Evolutionary conservation across 164 flowering plant genomes (phyloP).

Genomic region (Amborella trichopoda): DNA sequence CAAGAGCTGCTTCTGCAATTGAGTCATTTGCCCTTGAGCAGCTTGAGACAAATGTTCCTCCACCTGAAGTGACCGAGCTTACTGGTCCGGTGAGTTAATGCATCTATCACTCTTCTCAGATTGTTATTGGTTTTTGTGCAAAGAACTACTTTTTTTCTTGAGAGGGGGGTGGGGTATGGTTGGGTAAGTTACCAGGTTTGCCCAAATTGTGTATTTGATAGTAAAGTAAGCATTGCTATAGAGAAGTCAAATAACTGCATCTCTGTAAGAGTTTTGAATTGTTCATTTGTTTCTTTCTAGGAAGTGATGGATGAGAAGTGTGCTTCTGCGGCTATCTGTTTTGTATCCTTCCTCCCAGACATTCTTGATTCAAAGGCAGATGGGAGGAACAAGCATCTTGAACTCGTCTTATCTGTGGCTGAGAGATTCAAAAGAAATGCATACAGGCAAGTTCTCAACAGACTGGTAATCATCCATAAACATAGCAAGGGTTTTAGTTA

Average conservation of each 20-base stretch:
- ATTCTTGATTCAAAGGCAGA: conserved; percentile 96
- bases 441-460: conserved; percentile 49
- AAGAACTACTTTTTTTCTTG: no score
- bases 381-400: conserved; percentile 85
- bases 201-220: no score
- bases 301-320: conserved; percentile 91
- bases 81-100: conserved; percentile 66
- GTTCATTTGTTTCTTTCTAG: conserved; percentile 37
- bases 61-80: conserved; percentile 83
- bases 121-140: no score
- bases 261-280: no score
- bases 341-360: conserved; percentile 90
- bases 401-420: conserved; percentile 57
- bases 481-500: no score
- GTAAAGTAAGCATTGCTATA: no score
- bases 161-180: no score
- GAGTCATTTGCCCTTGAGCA: conserved; percentile 87
- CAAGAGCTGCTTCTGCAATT: conserved; percentile 74
- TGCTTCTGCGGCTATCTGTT: conserved; percentile 89
- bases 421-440: conserved; percentile 85
- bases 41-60: conserved; percentile 64
- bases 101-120: no score
- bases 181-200: no score
- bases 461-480: no score
- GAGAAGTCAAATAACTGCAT: no score